phyloP scores from a whole-genome alignment of 805 yeast species.

The Lipomyces orientalis region DNA sequence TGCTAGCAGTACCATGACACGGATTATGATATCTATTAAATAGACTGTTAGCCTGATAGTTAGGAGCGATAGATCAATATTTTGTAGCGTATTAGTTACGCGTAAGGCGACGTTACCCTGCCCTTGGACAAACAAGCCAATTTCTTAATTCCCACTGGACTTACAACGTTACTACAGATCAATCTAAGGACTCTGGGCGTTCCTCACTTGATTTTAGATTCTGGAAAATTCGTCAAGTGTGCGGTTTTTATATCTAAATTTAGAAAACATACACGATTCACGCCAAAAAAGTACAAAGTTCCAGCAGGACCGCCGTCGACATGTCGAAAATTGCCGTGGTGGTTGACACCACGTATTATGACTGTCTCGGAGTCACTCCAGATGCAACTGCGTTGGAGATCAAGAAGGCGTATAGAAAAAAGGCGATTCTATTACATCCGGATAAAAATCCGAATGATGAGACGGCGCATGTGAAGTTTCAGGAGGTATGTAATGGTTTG shows the following conservation, averaged over 20 bases:
- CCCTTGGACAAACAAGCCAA: background rate
- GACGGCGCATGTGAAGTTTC: conserved; percentile 84
- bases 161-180: background rate
- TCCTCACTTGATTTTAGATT: background rate
- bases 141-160: background rate
- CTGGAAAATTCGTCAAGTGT: background rate
- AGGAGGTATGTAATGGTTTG: conserved; percentile 55
- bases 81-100: too few relatives aligned
- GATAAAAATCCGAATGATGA: conserved; percentile 97
- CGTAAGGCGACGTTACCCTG: background rate
- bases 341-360: conserved; percentile 89
- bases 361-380: conserved; percentile 67
- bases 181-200: background rate
- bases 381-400: conserved; percentile 81
- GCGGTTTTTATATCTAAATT: background rate
- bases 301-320: background rate
- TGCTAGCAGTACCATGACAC: too few relatives aligned
- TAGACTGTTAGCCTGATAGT: too few relatives aligned
- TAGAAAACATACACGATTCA: background rate
- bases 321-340: conserved; percentile 61
- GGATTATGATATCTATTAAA: too few relatives aligned
- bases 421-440: conserved; percentile 90
- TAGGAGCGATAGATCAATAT: too few relatives aligned
- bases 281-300: background rate
- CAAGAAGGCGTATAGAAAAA: conserved; percentile 90